These are phyloP conservation scores for Dactylellina cionopaga DNA, from an alignment of 2,329 filamentous ascomycete genomes.

Conservation along the genomic window DNA sequence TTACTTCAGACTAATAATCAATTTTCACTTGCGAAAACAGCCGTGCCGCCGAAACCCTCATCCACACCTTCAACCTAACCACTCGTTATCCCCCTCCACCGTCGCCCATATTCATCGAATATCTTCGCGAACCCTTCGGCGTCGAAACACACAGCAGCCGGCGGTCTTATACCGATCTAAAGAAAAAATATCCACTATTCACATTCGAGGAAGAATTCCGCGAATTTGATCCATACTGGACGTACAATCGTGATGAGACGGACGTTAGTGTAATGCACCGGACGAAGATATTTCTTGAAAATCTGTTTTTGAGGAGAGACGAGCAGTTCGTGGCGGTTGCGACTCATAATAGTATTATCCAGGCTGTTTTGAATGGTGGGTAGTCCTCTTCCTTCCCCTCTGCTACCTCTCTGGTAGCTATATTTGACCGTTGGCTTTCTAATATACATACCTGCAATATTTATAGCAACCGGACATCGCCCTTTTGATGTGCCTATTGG, in stretches of 20 bases:
- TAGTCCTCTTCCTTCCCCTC: not conserved
- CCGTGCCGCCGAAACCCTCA: slow-evolving; percentile 47
- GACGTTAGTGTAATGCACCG: slow-evolving; percentile 35
- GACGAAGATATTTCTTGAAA: slow-evolving; percentile 49
- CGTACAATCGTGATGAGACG: slow-evolving; percentile 42
- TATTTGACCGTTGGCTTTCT: too few relatives aligned
- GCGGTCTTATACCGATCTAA: slow-evolving; percentile 39
- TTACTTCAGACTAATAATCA: not conserved
- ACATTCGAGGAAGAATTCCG: slow-evolving; percentile 46
- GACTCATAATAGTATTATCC: slow-evolving; percentile 45
- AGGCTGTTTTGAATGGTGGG: slow-evolving; percentile 40
- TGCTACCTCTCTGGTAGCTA: too few relatives aligned
- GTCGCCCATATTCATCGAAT: slow-evolving; percentile 46
- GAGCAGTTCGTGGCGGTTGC: slow-evolving; percentile 37
- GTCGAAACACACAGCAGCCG: slow-evolving; percentile 49
- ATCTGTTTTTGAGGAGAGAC: slow-evolving; percentile 32
- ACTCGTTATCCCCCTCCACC: slow-evolving; percentile 24
- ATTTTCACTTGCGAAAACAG: not conserved
- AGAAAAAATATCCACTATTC: slow-evolving; percentile 47
- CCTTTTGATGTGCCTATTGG: slow-evolving; percentile 35
- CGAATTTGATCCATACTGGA: slow-evolving; percentile 47
- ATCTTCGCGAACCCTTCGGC: slow-evolving; percentile 48
- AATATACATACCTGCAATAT: too few relatives aligned
- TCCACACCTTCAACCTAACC: slow-evolving; percentile 42
- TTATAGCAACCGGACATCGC: slow-evolving; percentile 37